Evolutionary conservation across 129 eudicot genomes (phyloP).

Genomic region (Pittosporum tobira): DNA sequence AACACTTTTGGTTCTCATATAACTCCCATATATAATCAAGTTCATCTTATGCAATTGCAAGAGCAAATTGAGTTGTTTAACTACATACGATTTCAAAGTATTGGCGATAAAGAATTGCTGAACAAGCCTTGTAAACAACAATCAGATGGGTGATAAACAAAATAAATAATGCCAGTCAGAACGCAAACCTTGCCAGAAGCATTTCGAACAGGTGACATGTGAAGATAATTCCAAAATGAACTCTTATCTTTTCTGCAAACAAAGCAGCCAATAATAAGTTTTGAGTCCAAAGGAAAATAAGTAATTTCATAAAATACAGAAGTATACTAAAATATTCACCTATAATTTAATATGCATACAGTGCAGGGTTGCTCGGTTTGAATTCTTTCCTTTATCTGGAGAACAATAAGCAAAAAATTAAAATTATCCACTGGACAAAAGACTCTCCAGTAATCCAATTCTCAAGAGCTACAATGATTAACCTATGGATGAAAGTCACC

Average conservation of each 20-base stretch:
- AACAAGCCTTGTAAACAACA: neutral
- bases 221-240: constrained; percentile 72
- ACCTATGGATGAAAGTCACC: neutral
- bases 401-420: neutral
- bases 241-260: constrained; percentile 63
- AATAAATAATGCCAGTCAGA: neutral
- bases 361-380: constrained; percentile 49
- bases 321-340: constrained; percentile 33
- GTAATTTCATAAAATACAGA: neutral
- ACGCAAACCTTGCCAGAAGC: constrained; percentile 66
- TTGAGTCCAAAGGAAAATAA: constrained; percentile 6
- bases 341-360: constrained; percentile 75
- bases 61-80: neutral
- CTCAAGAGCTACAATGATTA: neutral
- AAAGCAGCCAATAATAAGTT: constrained; percentile 5
- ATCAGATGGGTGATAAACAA: neutral
- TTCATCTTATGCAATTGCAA: neutral
- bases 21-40: neutral
- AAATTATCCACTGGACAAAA: neutral
- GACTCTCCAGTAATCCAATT: neutral
- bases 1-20: neutral
- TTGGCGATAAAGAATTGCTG: too few species aligned
- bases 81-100: neutral
- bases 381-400: constrained; percentile 67
- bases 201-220: constrained; percentile 79